Evolutionary conservation across 495 filamentous ascomycete genomes (phyloP), one percentile per base, ranked within the genome.

Genomic region (Beverwykella pulmonaria): DNA sequence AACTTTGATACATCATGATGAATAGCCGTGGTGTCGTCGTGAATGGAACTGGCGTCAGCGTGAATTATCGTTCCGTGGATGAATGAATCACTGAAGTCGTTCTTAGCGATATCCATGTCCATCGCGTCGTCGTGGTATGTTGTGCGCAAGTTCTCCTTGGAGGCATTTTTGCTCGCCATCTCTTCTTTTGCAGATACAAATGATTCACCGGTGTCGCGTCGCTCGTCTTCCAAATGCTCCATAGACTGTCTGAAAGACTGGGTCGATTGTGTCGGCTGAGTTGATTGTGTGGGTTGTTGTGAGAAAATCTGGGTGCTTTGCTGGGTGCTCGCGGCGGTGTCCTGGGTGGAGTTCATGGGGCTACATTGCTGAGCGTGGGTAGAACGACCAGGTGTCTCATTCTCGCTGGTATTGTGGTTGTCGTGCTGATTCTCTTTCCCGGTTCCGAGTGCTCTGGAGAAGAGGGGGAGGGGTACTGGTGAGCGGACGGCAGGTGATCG

Each of bases 131-230:
- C 46, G 27, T 60, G 29, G 27, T 41, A 53, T 4, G 48, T 23
- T 1, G 56, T 17, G 50, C 19, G 49, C 41, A 63, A 22, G 48
- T 67, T 53, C 25, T 71, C 63, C 46, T 64, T 64, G 25, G 64
- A 67, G 0, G 27, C 59, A 52, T 61, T 60, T 48, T 65, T 81
- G 76, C 47, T 80, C 61, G 3, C 75, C 71, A 68, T 83, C 54
- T 68, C 83, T 69, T 91, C 87, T 68, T 85, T 85, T 1, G 89
- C 86, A 6, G 89, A 89, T 44, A 88, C 83, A 73, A 89, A 91
- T 0, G 85, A 88, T 5, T 78, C 81, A 41, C 86, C 84, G 22
- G 83, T 83, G 39, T 81, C 82, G 53, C 81, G 81, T 25, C 81
- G 80, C 29, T 81, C 82, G 25, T 79, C 65, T 27, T 47, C 56